Evolutionary conservation across 257 asterid species (phyloP), one percentile per base, ranked within the genome.

Genomic region (Rhazya stricta): DNA sequence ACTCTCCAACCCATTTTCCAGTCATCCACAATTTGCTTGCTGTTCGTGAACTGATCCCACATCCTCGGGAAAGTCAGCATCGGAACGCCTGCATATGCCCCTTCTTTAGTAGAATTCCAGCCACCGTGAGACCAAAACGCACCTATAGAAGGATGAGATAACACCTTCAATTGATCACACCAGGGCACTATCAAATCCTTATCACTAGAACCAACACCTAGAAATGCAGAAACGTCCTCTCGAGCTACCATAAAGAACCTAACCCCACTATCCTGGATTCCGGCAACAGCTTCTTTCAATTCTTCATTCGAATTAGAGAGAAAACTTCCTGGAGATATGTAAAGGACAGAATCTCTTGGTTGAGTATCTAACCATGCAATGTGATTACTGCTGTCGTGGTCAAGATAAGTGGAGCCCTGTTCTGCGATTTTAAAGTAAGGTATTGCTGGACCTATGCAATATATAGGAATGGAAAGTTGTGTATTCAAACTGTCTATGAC

Each of bases 121-220:
- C 96, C 96, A 18, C 97, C 88, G 4, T 91, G 96, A 9, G 90
- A 77, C 85, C 85, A 84, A 69, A 86, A 91, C 0, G 94, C 94
- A 4, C 94, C 96, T 0, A 89, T 79, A 0, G 86, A 84, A 18
- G 86, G 84, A 60, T 91, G 93, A 36, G 76, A 46, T 4, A 89
- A 77, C 37, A 91, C 91, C 72, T 72, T 81, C 70, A 82, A 9
- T 61, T 91, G 97, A 74, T 88, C 86, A 32, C 91, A 85, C 94
- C 96, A 91, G 1, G 77, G 88, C 69, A 91, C 94, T 13, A 86
- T 75, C 36, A 89, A 16, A 50, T 94, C 96, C 0, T 60, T 69
- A 4, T 13, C 21, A 4, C 25, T 56, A 43, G 50, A 54, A 10
- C 77, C 74, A n/a, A 27, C 66, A 51, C 46, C 66, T 32, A 71